phyloP scores from a whole-genome alignment of 2,329 filamentous ascomycete genomes.

The Falciphora oryzae region DNA sequence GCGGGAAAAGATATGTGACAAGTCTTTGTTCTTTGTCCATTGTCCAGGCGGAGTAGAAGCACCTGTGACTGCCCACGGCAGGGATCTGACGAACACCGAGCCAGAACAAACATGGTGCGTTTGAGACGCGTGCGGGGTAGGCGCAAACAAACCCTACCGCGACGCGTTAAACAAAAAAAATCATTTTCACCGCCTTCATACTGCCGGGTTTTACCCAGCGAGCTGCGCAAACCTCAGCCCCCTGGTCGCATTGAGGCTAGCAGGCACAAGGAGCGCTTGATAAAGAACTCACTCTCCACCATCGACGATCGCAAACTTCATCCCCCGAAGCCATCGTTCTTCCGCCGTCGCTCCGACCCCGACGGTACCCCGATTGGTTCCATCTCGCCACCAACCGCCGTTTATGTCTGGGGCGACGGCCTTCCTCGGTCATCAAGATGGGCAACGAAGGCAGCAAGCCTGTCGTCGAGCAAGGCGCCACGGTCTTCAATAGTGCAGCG shows the following conservation, averaged over 20 bases:
- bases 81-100: no score
- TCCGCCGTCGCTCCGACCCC: neutral
- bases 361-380: neutral
- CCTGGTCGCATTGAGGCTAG: neutral
- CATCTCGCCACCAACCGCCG: neutral
- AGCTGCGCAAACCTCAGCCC: neutral
- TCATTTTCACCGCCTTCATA: slow-evolving; percentile 7
- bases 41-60: no score
- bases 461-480: neutral
- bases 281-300: neutral
- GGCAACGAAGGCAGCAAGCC: slow-evolving; percentile 9
- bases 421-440: neutral
- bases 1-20: no score
- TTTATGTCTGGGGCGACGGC: neutral
- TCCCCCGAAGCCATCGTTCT: neutral
- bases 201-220: neutral
- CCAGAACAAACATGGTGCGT: neutral
- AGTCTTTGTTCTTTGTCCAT: no score
- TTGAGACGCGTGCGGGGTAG: neutral
- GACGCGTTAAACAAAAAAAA: neutral
- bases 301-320: neutral
- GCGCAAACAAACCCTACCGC: neutral
- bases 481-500: neutral
- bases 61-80: no score
- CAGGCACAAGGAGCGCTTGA: neutral